Conservation (phyloP, 2,329 filamentous ascomycete genomes). For the Xylaria sp. region DNA sequence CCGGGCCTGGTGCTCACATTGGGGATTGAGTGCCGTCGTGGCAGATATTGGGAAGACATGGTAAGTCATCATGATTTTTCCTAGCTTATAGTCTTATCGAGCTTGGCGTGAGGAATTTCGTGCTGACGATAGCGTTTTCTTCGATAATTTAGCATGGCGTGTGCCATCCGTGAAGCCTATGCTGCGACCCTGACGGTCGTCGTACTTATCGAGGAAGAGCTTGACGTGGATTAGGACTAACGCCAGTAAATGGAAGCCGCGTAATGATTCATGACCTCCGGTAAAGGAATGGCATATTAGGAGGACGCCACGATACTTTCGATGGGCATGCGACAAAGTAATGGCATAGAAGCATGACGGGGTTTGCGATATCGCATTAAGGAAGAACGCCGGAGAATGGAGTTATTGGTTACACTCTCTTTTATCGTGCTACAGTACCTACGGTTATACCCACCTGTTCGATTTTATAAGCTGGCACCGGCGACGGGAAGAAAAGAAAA, state of each 20-base stretch:
- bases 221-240: constrained; percentile 49
- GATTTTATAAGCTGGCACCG: background rate
- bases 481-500: background rate
- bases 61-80: constrained; percentile 54
- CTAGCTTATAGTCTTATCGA: constrained; percentile 4
- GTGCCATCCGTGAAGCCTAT: constrained; percentile 79
- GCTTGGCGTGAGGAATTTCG: constrained; percentile 10
- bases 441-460: constrained; percentile 32
- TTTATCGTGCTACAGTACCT: constrained; percentile 3
- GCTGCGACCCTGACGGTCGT: constrained; percentile 78
- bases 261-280: constrained; percentile 17
- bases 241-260: constrained; percentile 11
- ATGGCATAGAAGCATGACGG: background rate
- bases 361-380: constrained; percentile 6
- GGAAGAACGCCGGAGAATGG: constrained; percentile 19
- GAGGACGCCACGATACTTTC: background rate
- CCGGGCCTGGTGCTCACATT: constrained; percentile 80
- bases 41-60: constrained; percentile 76
- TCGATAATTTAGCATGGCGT: constrained; percentile 67
- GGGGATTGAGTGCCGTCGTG: constrained; percentile 76
- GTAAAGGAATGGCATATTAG: background rate
- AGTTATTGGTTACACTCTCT: constrained; percentile 15
- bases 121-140: constrained; percentile 34
- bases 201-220: constrained; percentile 69
- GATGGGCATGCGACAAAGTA: constrained; percentile 9